Evolutionary conservation across 306 rosid genomes (phyloP).

Genomic region (Hippophae rhamnoides): DNA sequence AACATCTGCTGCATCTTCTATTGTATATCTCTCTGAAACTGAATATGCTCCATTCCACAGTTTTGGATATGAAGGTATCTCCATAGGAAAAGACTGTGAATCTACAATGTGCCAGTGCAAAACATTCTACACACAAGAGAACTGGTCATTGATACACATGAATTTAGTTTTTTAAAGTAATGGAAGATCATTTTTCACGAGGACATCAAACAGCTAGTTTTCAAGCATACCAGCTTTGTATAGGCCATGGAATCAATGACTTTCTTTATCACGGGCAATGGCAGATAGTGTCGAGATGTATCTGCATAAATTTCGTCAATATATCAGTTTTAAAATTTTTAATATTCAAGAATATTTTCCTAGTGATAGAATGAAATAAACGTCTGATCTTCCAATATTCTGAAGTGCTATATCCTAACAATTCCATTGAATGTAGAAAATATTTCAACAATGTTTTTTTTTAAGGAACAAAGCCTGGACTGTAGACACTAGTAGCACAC

Average conservation of each 20-base stretch:
- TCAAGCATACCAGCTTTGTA: conserved; percentile 27
- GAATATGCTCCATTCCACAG: conserved; percentile 40
- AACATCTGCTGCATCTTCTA: conserved; percentile 29
- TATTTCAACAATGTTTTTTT: no score
- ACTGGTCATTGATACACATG: no score
- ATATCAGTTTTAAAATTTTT: neutral
- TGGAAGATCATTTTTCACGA: neutral
- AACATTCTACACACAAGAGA: conserved; percentile 23
- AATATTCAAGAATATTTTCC: neutral
- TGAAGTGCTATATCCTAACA: no score
- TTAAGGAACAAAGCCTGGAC: no score
- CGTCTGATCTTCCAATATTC: neutral
- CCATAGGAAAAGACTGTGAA: conserved; percentile 35
- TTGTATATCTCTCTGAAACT: conserved; percentile 26
- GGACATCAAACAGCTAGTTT: neutral
- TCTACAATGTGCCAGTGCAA: conserved; percentile 46
- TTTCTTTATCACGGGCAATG: conserved; percentile 33
- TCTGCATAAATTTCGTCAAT: conserved; percentile 21
- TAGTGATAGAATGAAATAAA: neutral
- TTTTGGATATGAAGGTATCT: conserved; percentile 40
- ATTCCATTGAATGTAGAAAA: no score
- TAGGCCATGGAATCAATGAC: conserved; percentile 38
- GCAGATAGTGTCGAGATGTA: conserved; percentile 38
- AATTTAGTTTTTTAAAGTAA: no score
- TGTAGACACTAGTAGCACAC: no score